These are phyloP conservation scores for Cardamine chenopodiifolia DNA, from an alignment of 345 rosid species.

Conservation along the genomic window DNA sequence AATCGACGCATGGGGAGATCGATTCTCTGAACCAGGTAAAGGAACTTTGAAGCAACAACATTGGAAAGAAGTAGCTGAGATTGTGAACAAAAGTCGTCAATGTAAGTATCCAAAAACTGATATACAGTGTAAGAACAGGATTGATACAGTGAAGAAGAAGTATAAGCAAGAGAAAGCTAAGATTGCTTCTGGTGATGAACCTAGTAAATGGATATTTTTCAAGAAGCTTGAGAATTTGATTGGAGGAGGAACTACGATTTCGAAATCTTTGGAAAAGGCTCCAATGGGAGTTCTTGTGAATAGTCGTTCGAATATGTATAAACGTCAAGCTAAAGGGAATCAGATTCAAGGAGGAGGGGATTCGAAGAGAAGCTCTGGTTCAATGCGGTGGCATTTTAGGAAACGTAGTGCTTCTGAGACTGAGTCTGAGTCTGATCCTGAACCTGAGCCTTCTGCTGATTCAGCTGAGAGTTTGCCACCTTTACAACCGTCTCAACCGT, in stretches of 20 bases:
- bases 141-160: slow-evolving; percentile 95
- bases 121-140: slow-evolving; percentile 92
- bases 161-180: slow-evolving; percentile 80
- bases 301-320: slow-evolving; percentile 39
- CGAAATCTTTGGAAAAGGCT: slow-evolving; percentile 31
- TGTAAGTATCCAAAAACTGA: slow-evolving; percentile 70
- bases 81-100: slow-evolving; percentile 67
- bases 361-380: slow-evolving; percentile 35
- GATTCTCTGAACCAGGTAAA: slow-evolving; percentile 80
- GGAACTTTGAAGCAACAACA: slow-evolving; percentile 94
- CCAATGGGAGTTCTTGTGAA: slow-evolving; percentile 62
- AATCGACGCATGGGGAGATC: slow-evolving; percentile 88
- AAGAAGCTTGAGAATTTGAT: slow-evolving; percentile 65
- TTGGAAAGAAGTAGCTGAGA: slow-evolving; percentile 94
- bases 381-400: slow-evolving; percentile 49
- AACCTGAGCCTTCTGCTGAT: slow-evolving; percentile 43
- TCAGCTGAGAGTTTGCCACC: slow-evolving; percentile 57
- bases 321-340: slow-evolving; percentile 25
- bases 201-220: slow-evolving; percentile 77
- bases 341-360: slow-evolving; percentile 7
- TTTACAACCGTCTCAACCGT: slow-evolving; percentile 17
- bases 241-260: slow-evolving; percentile 46
- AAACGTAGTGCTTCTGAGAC: slow-evolving; percentile 48
- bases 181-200: slow-evolving; percentile 56
- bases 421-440: slow-evolving; percentile 48